Conservation (phyloP, 1,284 basidiomycete species). For the Takashimella koratensis region DNA sequence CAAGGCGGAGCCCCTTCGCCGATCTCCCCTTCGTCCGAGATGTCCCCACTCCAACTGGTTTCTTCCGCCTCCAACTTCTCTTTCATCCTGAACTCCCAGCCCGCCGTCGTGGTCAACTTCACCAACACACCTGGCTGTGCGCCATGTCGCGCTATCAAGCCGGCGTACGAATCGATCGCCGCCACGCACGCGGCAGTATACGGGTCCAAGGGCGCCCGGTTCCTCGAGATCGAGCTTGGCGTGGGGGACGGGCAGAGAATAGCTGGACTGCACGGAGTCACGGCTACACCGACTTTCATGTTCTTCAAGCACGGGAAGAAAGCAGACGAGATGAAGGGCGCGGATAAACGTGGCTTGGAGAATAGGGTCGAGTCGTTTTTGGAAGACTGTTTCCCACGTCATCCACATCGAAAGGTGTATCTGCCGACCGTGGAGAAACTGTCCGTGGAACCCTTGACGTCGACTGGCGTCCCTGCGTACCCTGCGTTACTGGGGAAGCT, state of each 20-base stretch:
- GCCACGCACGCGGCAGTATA: constrained; percentile 27
- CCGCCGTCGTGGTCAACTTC: constrained; percentile 61
- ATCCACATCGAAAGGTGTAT: constrained; percentile 65
- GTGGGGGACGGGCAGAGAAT: constrained; percentile 61
- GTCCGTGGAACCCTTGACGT: constrained; percentile 71
- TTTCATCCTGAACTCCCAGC: constrained; percentile 54
- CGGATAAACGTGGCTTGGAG: constrained; percentile 45
- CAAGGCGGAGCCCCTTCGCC: constrained; percentile 24
- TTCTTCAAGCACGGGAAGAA: constrained; percentile 75
- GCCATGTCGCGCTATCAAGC: constrained; percentile 63
- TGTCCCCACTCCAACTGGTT: constrained; percentile 61
- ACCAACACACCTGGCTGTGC: constrained; percentile 61
- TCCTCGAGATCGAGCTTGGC: constrained; percentile 74
- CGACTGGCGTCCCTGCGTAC: constrained; percentile 64
- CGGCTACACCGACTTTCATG: constrained; percentile 79
- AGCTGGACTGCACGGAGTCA: constrained; percentile 62
- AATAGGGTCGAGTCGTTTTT: constrained; percentile 32
- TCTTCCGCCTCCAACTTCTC: constrained; percentile 58
- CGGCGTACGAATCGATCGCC: constrained; percentile 55
- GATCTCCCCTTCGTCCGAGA: constrained; percentile 49
- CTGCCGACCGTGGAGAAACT: constrained; percentile 62
- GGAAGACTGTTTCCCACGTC: constrained; percentile 55
- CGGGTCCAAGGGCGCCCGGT: constrained; percentile 50
- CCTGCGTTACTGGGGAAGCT: constrained; percentile 65
- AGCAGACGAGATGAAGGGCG: constrained; percentile 73